Conservation (phyloP, 2,329 filamentous ascomycete genomes). For the Colletotrichum paranaense region DNA sequence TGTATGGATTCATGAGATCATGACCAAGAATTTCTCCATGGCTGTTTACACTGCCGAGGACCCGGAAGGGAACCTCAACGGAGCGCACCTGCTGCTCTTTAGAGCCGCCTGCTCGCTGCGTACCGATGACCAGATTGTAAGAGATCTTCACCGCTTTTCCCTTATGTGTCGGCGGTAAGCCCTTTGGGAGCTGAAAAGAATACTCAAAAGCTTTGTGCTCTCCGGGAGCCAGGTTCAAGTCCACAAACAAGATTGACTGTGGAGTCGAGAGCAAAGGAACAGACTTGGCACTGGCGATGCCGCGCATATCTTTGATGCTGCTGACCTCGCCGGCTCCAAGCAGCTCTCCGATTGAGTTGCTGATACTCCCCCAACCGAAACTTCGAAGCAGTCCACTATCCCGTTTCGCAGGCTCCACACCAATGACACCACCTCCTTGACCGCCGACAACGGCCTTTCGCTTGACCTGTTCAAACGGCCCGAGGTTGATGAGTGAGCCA, state of each 20-base stretch:
- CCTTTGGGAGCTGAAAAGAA: constrained; percentile 84
- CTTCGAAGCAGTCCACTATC: constrained; percentile 84
- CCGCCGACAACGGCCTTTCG: constrained; percentile 90
- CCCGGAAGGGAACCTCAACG: constrained; percentile 92
- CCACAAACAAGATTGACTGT: constrained; percentile 95
- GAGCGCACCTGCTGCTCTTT: constrained; percentile 87
- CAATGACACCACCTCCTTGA: constrained; percentile 88
- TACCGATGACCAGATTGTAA: constrained; percentile 92
- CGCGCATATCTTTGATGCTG: constrained; percentile 95
- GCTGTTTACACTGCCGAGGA: constrained; percentile 91
- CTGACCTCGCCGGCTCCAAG: constrained; percentile 89
- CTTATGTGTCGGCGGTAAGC: constrained; percentile 89
- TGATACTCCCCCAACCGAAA: constrained; percentile 89
- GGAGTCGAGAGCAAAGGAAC: constrained; percentile 94
- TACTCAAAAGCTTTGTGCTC: constrained; percentile 92
- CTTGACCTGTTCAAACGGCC: constrained; percentile 95
- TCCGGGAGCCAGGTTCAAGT: constrained; percentile 86
- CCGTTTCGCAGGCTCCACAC: constrained; percentile 78
- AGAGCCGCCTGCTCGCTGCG: constrained; percentile 82
- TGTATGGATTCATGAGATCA: constrained; percentile 94
- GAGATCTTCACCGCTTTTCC: constrained; percentile 94
- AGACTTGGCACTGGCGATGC: constrained; percentile 84
- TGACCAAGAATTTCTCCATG: constrained; percentile 91
- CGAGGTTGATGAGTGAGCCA: constrained; percentile 88
- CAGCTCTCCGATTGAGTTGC: constrained; percentile 87